Base-by-base conservation (phyloP, 1,139 yeast genomes). In the Suhomyces wounanorum region DNA sequence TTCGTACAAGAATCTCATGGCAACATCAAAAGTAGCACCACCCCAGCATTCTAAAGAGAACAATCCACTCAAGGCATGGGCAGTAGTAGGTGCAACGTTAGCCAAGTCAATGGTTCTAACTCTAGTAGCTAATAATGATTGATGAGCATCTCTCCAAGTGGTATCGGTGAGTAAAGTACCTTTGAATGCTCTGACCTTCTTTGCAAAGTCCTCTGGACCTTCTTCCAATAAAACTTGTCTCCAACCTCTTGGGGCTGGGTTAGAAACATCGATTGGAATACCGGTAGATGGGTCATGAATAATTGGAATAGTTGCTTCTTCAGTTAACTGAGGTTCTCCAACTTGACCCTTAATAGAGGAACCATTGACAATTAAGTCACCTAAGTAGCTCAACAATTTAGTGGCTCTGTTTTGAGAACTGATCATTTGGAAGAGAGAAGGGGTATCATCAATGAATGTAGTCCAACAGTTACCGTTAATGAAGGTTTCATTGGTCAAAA, bases 101-200 rank as follows among this genome's bases (percentile, higher is more conserved):
- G 87, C 77, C 64, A 94, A 77, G 70, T 94, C 99, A 62, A 88
- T 82, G 28, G 99, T 95, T 75, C 99, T 86, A 38, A 94, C 96
- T 73, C 99, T 87, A 41, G 99, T 95, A 8, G 99, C 99, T 63
- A 94, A 79, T 61, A 94, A 76, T n/a, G 98, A 91, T 78, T 94
- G 99, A 73, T 95, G 99, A 38, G 99, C 99, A 73, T 94, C 99
- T 84, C 99, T 89, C 99, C 99, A 94, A 14, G 99, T 94, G 49
- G 99, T 94, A 70, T 94, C 99, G 88, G 95, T 95, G 62, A 94
- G 75, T 69, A 94, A 79, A 58, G 96, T 86, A 63, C 99, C 99
- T 51, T 89, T 77, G 72, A 85, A 86, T 28, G 75, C 70, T 70
- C 98, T 85, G 55, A 95, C 96, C 64, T 89, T 86, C 72, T 85